A percentile compares a stretch with the other conserved stretches of the same genome.
Conservation (phyloP, 306 rosid genomes). For the Quercus variabilis region DNA sequence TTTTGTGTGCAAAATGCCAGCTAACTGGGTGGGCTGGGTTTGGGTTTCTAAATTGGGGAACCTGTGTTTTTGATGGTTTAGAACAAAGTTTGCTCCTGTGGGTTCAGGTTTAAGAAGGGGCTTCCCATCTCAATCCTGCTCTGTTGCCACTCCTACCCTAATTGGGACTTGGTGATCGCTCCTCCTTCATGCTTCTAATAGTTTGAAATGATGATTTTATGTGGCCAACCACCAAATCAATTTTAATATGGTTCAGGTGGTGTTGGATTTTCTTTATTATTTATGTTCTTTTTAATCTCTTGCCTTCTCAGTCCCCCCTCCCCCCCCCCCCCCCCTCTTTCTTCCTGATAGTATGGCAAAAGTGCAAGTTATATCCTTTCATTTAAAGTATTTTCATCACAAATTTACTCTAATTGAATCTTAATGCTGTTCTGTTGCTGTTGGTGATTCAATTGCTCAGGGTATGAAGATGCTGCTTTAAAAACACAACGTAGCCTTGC, state of each 20-base stretch:
- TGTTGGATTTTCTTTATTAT: neutral
- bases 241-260: neutral
- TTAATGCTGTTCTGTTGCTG: constrained; percentile 24
- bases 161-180: neutral
- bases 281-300: neutral
- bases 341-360: neutral
- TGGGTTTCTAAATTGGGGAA: neutral
- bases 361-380: neutral
- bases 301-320: too few relatives aligned
- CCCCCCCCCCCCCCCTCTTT: neutral
- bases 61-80: neutral
- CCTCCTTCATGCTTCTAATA: neutral
- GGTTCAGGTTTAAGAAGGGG: neutral
- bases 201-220: neutral
- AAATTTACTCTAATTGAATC: neutral
- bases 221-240: neutral
- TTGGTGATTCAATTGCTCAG: constrained; percentile 39
- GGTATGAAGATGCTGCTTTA: constrained; percentile 92
- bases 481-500: constrained; percentile 94
- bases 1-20: neutral
- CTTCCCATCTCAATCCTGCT: neutral
- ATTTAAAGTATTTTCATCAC: neutral
- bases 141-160: neutral
- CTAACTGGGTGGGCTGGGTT: neutral
- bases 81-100: neutral